phyloP scores from a whole-genome alignment of 441 rosid genomes.

The Croton setiger region DNA sequence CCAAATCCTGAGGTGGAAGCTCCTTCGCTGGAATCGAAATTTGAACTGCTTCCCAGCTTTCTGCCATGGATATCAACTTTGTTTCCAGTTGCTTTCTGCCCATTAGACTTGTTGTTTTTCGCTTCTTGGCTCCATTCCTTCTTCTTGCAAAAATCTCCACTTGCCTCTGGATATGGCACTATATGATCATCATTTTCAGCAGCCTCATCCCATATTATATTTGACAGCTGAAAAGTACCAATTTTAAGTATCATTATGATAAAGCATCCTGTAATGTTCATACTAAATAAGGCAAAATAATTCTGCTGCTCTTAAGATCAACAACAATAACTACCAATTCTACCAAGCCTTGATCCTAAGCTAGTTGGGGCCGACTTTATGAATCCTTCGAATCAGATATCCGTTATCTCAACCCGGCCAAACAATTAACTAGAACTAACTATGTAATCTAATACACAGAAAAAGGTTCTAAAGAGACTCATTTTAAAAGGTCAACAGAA shows the following conservation, averaged over 20 bases:
- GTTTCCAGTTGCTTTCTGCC: slow-evolving; percentile 35
- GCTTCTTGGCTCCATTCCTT: slow-evolving; percentile 52
- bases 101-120: slow-evolving; percentile 36
- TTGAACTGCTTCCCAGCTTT: slow-evolving; percentile 46
- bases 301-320: too few relatives aligned
- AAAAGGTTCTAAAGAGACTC: not conserved
- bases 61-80: slow-evolving; percentile 38
- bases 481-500: too few relatives aligned
- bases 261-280: not conserved
- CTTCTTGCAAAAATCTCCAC: slow-evolving; percentile 46
- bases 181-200: slow-evolving; percentile 69
- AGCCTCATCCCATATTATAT: slow-evolving; percentile 86
- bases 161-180: slow-evolving; percentile 63
- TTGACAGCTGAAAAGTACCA: slow-evolving; percentile 50
- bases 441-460: not conserved
- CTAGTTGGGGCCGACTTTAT: too few relatives aligned
- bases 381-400: not conserved
- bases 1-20: slow-evolving; percentile 41
- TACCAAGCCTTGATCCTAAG: too few relatives aligned
- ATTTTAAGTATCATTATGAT: not conserved
- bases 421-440: not conserved
- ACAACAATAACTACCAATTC: too few relatives aligned
- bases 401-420: too few relatives aligned
- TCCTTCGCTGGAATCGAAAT: slow-evolving; percentile 38
- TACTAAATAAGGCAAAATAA: not conserved